Percentiles rank a stretch among this genome's conserved stretches.
Conservation (phyloP, 1,284 basidiomycete genomes). For the Cutaneotrichosporon cutaneum region DNA sequence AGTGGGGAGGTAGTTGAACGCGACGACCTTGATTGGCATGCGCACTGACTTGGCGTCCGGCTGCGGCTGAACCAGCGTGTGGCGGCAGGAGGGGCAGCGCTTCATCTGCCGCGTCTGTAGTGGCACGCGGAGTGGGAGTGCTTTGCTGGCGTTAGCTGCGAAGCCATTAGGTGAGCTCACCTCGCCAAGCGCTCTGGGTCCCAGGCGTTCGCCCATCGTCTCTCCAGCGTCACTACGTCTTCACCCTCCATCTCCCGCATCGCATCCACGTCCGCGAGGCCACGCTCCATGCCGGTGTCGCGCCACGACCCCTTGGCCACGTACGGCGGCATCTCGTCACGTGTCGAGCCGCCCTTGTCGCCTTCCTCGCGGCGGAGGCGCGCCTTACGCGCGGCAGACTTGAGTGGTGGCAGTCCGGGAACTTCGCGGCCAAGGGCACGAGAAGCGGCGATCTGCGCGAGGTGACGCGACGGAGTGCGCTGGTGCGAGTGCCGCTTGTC, state of each 20-base stretch:
- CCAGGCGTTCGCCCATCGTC: slow-evolving; percentile 81
- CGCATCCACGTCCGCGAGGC: slow-evolving; percentile 45
- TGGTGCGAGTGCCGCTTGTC: slow-evolving; percentile 6
- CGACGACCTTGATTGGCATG: slow-evolving; percentile 96
- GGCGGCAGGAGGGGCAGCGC: slow-evolving; percentile 82
- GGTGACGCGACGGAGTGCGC: slow-evolving; percentile 40
- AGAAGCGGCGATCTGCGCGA: slow-evolving; percentile 46
- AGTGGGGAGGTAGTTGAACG: slow-evolving; percentile 86
- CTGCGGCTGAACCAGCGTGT: slow-evolving; percentile 97
- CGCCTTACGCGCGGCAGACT: slow-evolving; percentile 12
- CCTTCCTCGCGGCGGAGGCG: slow-evolving; percentile 2
- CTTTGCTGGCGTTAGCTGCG: slow-evolving; percentile 15
- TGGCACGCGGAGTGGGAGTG: slow-evolving; percentile 78
- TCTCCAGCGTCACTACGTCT: slow-evolving; percentile 70
- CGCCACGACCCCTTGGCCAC: slow-evolving; percentile 40
- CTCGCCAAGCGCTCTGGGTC: slow-evolving; percentile 62
- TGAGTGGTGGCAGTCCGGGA: slow-evolving; percentile 31
- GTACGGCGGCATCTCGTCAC: slow-evolving; percentile 48
- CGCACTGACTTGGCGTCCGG: slow-evolving; percentile 94
- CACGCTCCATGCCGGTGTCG: slow-evolving; percentile 26
- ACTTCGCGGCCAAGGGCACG: slow-evolving; percentile 42
- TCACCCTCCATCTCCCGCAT: slow-evolving; percentile 62
- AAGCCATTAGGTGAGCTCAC: slow-evolving; percentile 56
- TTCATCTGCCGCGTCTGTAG: slow-evolving; percentile 91
- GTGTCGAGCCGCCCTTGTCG: slow-evolving; percentile 18